Percentiles rank a stretch among this genome's conserved stretches.
Evolutionary conservation across 2,329 filamentous ascomycete genomes (phyloP).

Genomic region (Fusarium sp.): DNA sequence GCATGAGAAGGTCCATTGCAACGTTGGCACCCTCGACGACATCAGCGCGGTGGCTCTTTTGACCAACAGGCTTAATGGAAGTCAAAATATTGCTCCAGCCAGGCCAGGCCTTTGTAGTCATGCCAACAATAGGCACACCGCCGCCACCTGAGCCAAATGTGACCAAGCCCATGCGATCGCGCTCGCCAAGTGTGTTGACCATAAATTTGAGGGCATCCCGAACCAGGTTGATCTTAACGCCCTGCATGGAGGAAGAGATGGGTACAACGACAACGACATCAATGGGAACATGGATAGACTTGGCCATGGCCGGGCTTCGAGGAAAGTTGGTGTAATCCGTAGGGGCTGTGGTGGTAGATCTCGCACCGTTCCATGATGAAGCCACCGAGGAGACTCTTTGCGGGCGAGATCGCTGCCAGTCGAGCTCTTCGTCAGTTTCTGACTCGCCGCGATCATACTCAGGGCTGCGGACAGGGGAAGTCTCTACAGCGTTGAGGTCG

Average conservation of each 20-base stretch:
- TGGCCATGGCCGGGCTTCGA: conserved; percentile 55
- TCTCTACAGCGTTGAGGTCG: conserved; percentile 81
- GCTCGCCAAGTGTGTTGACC: conserved; percentile 87
- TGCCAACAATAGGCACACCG: conserved; percentile 94
- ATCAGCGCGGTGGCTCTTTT: conserved; percentile 96
- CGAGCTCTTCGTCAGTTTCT: conserved; percentile 84
- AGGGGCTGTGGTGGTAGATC: conserved; percentile 87
- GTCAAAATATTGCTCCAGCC: conserved; percentile 90
- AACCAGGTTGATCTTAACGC: conserved; percentile 96
- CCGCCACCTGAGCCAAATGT: conserved; percentile 96
- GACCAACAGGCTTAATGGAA: conserved; percentile 91
- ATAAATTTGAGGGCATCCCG: conserved; percentile 93
- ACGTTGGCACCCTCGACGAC: conserved; percentile 98
- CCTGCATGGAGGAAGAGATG: conserved; percentile 98
- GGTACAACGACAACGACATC: conserved; percentile 97
- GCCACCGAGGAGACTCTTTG: conserved; percentile 85
- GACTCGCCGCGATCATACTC: conserved; percentile 85
- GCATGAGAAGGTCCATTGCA: conserved; percentile 98
- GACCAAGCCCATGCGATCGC: conserved; percentile 96
- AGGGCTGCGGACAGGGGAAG: conserved; percentile 72
- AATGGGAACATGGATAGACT: conserved; percentile 85
- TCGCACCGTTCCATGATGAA: conserved; percentile 83
- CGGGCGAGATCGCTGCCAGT: conserved; percentile 74
- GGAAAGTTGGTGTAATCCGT: conserved; percentile 88
- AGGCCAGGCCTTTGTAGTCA: conserved; percentile 94